phyloP scores from a whole-genome alignment of 495 filamentous ascomycete species.

The Podospora appendiculata region DNA sequence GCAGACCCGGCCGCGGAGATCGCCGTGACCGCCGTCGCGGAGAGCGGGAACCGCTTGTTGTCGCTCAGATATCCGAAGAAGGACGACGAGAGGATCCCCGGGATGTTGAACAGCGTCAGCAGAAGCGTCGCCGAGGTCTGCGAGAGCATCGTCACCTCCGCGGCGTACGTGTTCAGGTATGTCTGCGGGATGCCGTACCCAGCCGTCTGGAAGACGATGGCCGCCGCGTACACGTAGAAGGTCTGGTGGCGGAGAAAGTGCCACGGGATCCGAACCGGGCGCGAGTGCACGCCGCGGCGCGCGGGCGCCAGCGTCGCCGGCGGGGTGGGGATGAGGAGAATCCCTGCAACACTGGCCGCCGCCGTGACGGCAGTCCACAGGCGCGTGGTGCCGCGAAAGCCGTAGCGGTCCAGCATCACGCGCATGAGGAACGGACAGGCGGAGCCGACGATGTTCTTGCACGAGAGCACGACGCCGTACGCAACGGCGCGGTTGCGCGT shows the following conservation, averaged over 20 bases:
- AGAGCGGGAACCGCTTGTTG: neutral
- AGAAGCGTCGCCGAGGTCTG: neutral
- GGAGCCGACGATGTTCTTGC: conserved; percentile 3
- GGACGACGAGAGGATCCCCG: conserved; percentile 1
- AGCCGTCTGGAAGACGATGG: neutral
- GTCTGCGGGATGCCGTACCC: conserved; percentile 3
- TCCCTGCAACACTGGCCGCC: neutral
- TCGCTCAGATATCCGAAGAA: conserved; percentile 1
- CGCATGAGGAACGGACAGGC: conserved; percentile 1
- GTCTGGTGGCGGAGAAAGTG: neutral
- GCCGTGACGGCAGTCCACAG: neutral
- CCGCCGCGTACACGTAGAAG: neutral
- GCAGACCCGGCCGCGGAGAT: neutral
- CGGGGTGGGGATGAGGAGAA: neutral
- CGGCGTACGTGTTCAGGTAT: conserved; percentile 1
- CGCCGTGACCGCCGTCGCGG: neutral
- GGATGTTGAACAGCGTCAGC: conserved; percentile 1
- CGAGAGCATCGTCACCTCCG: conserved; percentile 1
- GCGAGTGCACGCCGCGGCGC: neutral
- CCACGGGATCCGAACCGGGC: neutral
- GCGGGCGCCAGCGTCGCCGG: neutral
- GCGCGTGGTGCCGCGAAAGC: neutral
- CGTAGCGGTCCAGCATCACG: neutral
- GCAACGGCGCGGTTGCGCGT: neutral
- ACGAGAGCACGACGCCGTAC: neutral